phyloP scores from a whole-genome alignment of 208 protist genomes.

The Acanthamoeba royreba region DNA sequence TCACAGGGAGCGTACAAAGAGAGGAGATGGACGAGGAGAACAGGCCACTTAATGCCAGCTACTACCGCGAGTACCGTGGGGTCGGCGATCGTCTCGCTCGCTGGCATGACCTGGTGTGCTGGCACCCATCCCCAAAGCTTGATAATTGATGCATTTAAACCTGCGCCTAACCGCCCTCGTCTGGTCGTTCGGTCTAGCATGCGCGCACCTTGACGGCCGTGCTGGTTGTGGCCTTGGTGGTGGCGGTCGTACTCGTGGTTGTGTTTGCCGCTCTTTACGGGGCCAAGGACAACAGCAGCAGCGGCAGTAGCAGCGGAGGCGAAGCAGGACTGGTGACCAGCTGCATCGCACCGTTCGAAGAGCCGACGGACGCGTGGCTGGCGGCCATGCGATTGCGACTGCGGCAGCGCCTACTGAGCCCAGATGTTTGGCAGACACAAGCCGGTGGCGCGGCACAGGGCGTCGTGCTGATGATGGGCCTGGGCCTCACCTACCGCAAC shows the following conservation, averaged over 20 bases:
- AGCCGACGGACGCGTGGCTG: not conserved
- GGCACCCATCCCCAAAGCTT: too few species aligned
- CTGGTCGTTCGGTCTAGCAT: too few species aligned
- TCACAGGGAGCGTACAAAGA: too few species aligned
- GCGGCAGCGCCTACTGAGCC: not conserved
- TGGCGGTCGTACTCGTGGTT: not conserved
- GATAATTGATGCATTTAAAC: too few species aligned
- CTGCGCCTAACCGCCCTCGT: too few species aligned
- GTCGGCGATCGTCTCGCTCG: too few species aligned
- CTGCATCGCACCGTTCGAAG: not conserved
- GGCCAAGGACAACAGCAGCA: not conserved
- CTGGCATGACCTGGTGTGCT: too few species aligned
- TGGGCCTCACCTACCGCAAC: slow-evolving; percentile 26
- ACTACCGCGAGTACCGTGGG: too few species aligned
- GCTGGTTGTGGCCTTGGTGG: not conserved
- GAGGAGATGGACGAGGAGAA: too few species aligned
- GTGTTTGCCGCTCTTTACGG: not conserved
- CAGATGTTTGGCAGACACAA: not conserved
- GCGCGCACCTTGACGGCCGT: not conserved
- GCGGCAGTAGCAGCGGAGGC: not conserved
- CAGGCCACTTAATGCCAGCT: too few species aligned
- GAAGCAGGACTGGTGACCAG: not conserved
- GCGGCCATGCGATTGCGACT: not conserved
- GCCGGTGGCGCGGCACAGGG: not conserved
- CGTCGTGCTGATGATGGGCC: not conserved